Conservation (phyloP, 1,284 basidiomycete species). For the Ceratobasidium sp. region DNA sequence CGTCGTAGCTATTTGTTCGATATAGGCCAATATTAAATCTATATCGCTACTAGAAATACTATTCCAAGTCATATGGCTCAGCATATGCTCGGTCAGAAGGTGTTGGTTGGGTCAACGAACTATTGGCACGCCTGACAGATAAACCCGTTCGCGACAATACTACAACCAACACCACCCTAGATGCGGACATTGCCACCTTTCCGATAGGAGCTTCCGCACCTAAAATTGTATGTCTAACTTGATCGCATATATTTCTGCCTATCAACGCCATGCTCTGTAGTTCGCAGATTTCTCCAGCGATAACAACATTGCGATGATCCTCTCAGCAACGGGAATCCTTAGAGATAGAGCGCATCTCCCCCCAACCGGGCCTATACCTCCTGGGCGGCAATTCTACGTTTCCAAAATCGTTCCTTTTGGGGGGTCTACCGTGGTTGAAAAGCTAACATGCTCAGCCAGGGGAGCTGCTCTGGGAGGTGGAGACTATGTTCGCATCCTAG, state of each 20-base stretch:
- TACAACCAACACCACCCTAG: constrained; percentile 53
- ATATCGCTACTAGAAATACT: constrained; percentile 33
- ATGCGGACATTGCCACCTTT: constrained; percentile 49
- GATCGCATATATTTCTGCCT: background rate
- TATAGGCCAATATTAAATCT: background rate
- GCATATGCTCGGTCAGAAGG: constrained; percentile 37
- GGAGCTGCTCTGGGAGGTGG: background rate
- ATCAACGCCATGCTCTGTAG: constrained; percentile 11
- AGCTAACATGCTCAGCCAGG: constrained; percentile 10
- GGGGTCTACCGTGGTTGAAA: constrained; percentile 44
- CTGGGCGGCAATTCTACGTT: constrained; percentile 11
- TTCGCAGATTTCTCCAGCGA: constrained; percentile 52
- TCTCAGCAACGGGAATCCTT: constrained; percentile 45
- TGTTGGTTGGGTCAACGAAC: constrained; percentile 55
- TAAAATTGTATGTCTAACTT: constrained; percentile 23
- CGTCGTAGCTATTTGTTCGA: constrained; percentile 44
- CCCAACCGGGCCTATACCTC: constrained; percentile 17
- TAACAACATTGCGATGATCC: constrained; percentile 53
- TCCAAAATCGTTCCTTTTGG: constrained; percentile 44
- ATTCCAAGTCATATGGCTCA: constrained; percentile 36
- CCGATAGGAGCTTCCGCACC: constrained; percentile 45
- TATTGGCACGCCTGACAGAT: constrained; percentile 53
- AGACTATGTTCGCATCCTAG: constrained; percentile 45
- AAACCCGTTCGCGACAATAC: constrained; percentile 48
- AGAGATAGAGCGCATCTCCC: constrained; percentile 20